Evolutionary conservation across 2,329 filamentous ascomycete genomes (phyloP).

Genomic region (Achaetomium macrosporum): DNA sequence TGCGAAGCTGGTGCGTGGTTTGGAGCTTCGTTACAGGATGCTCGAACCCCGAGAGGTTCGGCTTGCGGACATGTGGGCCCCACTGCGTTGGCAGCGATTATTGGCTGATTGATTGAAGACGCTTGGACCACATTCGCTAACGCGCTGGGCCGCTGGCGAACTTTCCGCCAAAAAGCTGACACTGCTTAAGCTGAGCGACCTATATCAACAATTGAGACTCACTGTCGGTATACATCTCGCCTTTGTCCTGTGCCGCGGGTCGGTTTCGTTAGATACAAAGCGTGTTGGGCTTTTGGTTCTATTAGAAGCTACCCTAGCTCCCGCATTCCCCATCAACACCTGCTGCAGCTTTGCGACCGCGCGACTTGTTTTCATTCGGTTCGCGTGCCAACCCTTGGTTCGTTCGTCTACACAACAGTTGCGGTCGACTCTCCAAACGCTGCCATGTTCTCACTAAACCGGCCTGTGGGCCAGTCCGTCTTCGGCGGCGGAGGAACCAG

Average conservation of each 20-base stretch:
- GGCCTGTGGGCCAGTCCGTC: slow-evolving; percentile 24
- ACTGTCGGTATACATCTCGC: too few species aligned
- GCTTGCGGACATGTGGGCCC: slow-evolving; percentile 19
- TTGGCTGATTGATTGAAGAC: slow-evolving; percentile 14
- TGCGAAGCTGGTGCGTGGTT: slow-evolving; percentile 26
- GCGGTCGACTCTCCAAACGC: slow-evolving; percentile 8
- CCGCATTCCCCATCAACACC: background rate
- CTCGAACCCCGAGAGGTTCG: slow-evolving; percentile 20
- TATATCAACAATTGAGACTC: background rate
- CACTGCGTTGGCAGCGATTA: background rate
- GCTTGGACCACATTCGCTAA: slow-evolving; percentile 4
- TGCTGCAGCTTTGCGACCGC: too few species aligned
- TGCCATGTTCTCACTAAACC: slow-evolving; percentile 18
- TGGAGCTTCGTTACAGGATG: slow-evolving; percentile 18
- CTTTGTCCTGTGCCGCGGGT: too few species aligned
- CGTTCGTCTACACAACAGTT: too few species aligned
- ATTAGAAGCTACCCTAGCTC: too few species aligned
- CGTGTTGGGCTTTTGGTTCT: too few species aligned
- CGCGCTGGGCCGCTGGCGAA: background rate
- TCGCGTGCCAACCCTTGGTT: background rate
- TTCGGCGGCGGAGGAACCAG: slow-evolving; percentile 23
- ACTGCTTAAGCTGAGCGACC: background rate
- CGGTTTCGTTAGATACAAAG: too few species aligned
- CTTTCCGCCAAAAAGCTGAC: slow-evolving; percentile 1
- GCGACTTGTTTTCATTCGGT: background rate